Base-by-base conservation (phyloP, 2,329 filamentous ascomycete genomes). In the Epichloe sp. region DNA sequence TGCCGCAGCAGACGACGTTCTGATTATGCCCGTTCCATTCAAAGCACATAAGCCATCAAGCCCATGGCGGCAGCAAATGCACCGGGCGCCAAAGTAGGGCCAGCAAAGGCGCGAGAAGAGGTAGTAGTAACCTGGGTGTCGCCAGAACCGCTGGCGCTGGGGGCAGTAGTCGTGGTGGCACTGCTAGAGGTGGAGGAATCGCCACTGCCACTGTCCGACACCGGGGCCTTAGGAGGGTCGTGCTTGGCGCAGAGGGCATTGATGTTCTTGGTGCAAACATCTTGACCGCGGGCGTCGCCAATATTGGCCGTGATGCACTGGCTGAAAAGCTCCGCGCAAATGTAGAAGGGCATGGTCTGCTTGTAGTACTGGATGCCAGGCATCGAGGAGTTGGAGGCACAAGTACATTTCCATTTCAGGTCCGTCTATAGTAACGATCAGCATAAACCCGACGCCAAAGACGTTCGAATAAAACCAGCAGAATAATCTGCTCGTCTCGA, bases 281-380 rank as follows among this genome's bases (percentile, higher is more conserved):
- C 59, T 64, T 79, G 76, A 41, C 62, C 71, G 10, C 56, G 58
- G 19, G 65, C 59, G 59, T 72, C 66, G 62, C 67, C 67, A 31
- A 67, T 65, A 59, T 73, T 71, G 44, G 60, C 52, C 2, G 40
- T 44, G 57, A 71, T 76, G 66, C 78, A 81, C 53, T 73, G 64
- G 26, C 59, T 54, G 63, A 68, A 77, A 41, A 76, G 71, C 53
- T 68, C 53, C 52, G 71, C 26, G 69, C 78, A 81, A 59, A 78
- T 71, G 59, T 75, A 78, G 52, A 66, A 70, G 46, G 72, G 71
- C 56, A 80, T 65, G 3, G 76, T 77, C 67, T 78, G 71, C 47
- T 55, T 58, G 66, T 77, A 80, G 62, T 74, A 71, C 62, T 77
- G 66, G 44, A 80, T 70, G 52, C 72, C 74, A 14, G 77, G 76